These are phyloP conservation scores for Elsinoe necatrix DNA, from an alignment of 2,329 filamentous ascomycete genomes.

Conservation along the genomic window DNA sequence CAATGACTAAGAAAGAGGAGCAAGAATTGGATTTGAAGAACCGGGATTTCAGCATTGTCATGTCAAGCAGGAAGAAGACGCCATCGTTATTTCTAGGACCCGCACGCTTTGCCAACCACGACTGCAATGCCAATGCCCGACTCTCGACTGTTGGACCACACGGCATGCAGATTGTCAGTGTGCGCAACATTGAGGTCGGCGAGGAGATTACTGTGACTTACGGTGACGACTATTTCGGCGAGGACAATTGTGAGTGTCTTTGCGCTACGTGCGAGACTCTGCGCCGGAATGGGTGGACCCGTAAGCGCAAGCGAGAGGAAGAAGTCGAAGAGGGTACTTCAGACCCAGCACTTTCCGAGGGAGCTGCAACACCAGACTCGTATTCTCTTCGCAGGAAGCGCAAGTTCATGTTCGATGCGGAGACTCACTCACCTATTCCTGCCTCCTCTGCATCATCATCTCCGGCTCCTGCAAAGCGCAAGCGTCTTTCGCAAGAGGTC, in stretches of 20 bases:
- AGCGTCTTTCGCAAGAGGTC: background rate
- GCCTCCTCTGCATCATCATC: constrained; percentile 7
- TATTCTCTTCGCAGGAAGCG: constrained; percentile 18
- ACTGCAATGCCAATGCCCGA: constrained; percentile 85
- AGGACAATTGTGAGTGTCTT: constrained; percentile 88
- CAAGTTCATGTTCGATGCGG: constrained; percentile 17
- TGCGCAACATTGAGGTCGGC: constrained; percentile 69
- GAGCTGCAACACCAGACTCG: constrained; percentile 8
- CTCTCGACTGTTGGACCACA: constrained; percentile 75
- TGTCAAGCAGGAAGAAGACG: constrained; percentile 83
- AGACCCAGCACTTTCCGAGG: constrained; percentile 7
- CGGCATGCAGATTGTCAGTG: constrained; percentile 84
- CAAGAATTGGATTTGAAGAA: constrained; percentile 68
- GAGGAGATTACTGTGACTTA: constrained; percentile 97
- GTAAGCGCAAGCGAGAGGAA: constrained; percentile 3
- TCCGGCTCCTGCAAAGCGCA: constrained; percentile 10
- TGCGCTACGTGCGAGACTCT: constrained; percentile 76
- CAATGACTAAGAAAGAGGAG: constrained; percentile 88
- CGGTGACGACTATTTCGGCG: constrained; percentile 90
- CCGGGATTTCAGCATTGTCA: constrained; percentile 94
- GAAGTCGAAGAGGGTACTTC: background rate
- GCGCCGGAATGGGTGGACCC: constrained; percentile 69
- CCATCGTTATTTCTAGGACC: constrained; percentile 90
- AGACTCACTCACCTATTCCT: constrained; percentile 15
- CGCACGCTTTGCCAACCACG: constrained; percentile 93